Evolutionary conservation across 495 filamentous ascomycete genomes (phyloP).

Genomic region (Hypoxylon fragiforme): DNA sequence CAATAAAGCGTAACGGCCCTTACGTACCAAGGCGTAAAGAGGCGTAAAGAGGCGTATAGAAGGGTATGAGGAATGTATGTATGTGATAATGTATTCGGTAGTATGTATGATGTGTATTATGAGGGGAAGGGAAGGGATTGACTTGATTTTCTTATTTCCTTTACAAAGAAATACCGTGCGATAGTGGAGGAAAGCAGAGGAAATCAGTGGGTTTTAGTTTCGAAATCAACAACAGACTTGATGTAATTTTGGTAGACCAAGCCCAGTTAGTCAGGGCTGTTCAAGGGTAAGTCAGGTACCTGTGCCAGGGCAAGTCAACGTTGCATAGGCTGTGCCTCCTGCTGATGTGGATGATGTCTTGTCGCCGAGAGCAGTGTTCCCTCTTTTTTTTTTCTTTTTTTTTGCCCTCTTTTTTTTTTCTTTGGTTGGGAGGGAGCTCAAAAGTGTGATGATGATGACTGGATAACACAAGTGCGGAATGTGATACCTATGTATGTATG

Average conservation of each 20-base stretch:
- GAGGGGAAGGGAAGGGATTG: too few relatives aligned
- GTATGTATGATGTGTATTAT: too few relatives aligned
- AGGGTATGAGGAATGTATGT: too few relatives aligned
- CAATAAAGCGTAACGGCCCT: slow-evolving; percentile 15
- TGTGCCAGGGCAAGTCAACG: slow-evolving; percentile 26
- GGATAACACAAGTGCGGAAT: slow-evolving; percentile 30
- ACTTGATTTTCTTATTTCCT: slow-evolving; percentile 15
- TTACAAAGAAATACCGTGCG: slow-evolving; percentile 23
- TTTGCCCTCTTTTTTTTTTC: not conserved
- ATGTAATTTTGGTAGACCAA: slow-evolving; percentile 19
- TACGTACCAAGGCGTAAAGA: too few relatives aligned
- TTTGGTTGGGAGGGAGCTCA: not conserved
- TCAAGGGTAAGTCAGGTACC: slow-evolving; percentile 27
- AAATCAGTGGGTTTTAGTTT: not conserved
- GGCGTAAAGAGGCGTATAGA: too few relatives aligned
- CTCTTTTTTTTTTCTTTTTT: too few relatives aligned
- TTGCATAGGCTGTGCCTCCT: slow-evolving; percentile 35
- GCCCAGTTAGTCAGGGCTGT: not conserved
- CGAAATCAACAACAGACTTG: slow-evolving; percentile 17
- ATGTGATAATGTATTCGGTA: too few relatives aligned
- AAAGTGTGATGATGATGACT: slow-evolving; percentile 21
- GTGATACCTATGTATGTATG: too few relatives aligned
- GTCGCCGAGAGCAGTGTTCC: slow-evolving; percentile 29
- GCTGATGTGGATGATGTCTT: slow-evolving; percentile 35
- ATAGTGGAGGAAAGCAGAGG: slow-evolving; percentile 13